Evolutionary conservation across 2,329 filamentous ascomycete species (phyloP).

Genomic region (Penicillium sp.): DNA sequence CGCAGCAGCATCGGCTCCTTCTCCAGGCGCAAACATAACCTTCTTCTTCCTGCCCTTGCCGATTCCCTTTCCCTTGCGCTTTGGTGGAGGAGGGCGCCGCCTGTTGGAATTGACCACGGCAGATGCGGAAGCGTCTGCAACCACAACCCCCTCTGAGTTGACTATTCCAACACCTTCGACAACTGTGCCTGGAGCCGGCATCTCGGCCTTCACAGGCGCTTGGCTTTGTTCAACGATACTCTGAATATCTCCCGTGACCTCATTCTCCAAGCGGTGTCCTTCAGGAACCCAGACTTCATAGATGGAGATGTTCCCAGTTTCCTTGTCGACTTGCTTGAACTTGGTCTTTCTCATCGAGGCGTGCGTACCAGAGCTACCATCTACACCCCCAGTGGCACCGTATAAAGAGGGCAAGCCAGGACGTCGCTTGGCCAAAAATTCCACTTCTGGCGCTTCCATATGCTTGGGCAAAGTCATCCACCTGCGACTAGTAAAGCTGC

Average conservation of each 20-base stretch:
- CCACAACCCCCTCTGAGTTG: slow-evolving; percentile 56
- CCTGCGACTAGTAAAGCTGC: slow-evolving; percentile 53
- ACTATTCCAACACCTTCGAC: slow-evolving; percentile 56
- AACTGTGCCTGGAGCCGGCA: slow-evolving; percentile 52
- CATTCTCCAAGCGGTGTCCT: slow-evolving; percentile 72
- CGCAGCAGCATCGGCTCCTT: slow-evolving; percentile 35
- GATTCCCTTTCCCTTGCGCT: slow-evolving; percentile 73
- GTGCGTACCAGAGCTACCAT: slow-evolving; percentile 29
- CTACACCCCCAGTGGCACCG: slow-evolving; percentile 26
- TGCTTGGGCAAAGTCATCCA: slow-evolving; percentile 54
- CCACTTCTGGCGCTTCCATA: slow-evolving; percentile 53
- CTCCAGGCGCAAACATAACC: slow-evolving; percentile 50
- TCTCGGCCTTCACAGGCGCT: slow-evolving; percentile 31
- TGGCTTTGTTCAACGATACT: slow-evolving; percentile 41
- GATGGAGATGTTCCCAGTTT: slow-evolving; percentile 70
- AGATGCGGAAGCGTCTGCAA: slow-evolving; percentile 46
- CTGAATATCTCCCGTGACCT: slow-evolving; percentile 59
- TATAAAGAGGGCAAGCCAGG: slow-evolving; percentile 54
- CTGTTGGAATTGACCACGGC: slow-evolving; percentile 46
- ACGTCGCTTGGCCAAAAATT: slow-evolving; percentile 58
- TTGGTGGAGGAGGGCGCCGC: slow-evolving; percentile 67
- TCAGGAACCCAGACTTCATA: slow-evolving; percentile 78
- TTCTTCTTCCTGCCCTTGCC: slow-evolving; percentile 74
- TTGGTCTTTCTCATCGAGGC: slow-evolving; percentile 69
- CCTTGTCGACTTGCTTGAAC: slow-evolving; percentile 69